Base-by-base conservation (phyloP, 73 alveolate species). In the Paramecium sexaurelia region DNA sequence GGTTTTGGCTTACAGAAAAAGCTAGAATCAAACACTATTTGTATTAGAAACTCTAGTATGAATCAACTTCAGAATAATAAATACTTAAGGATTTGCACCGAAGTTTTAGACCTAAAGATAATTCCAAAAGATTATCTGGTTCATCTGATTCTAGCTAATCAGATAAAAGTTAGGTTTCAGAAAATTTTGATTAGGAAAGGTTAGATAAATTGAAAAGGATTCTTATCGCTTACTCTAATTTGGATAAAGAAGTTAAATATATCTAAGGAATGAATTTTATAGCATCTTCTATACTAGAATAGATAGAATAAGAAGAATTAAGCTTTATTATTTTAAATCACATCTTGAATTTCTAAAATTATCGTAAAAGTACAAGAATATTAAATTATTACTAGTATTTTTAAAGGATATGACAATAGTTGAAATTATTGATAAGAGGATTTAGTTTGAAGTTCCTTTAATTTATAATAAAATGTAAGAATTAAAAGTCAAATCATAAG, bases 231-330 rank as follows among this genome's bases (percentile, higher is more conserved):
- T 88, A 88, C 71, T 32, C 94, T 8, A 88, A 88, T 17, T 68
- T 68, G n/a, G 94, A 88, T 43, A 33, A 19, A 2, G 90, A 69
- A 43, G 41, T 88, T 15, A 56, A 82, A 24, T 88, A 88, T 69
- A 91, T 88, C 0, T 88, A 88, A 9, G 94, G 94, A 68, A 88
- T 88, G 94, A 88, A 88, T 69, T 55, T 88, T 40, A 39, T 88
- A 7, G 94, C 84, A 7, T 68, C 94, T 26, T 37, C 85, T 3
- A 88, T 88, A 27, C 20, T 68, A 13, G 85, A 68, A 10, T 24
- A 41, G n/a, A 13, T 88, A 88, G 29, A 61, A 69, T 26, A 40
- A 22, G 94, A 88, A 88, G 87, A 88, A 88, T 43, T 36, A 10
- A n/a, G 69, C 0, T 68, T 68, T 33, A 33, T 37, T 13, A 19